phyloP scores from a whole-genome alignment of 1,284 basidiomycete genomes.

The Papiliotrema laurentii region DNA sequence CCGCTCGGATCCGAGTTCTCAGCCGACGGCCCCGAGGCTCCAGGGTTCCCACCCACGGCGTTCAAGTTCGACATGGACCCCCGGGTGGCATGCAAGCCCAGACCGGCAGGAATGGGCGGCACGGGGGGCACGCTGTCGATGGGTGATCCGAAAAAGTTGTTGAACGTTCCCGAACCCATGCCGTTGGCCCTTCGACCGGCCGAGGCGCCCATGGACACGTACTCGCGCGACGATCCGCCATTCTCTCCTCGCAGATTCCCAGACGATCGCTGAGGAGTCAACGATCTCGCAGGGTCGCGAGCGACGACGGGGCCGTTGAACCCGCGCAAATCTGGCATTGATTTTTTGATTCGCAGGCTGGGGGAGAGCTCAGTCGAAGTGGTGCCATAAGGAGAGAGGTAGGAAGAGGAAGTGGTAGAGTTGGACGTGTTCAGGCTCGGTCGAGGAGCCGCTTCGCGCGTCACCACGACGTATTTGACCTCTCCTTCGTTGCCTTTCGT shows the following conservation, averaged over 20 bases:
- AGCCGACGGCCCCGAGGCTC: background rate
- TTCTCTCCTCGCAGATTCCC: conserved; percentile 87
- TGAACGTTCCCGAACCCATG: conserved; percentile 10
- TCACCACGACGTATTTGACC: conserved; percentile 87
- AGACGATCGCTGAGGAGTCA: conserved; percentile 76
- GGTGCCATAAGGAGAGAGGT: conserved; percentile 38
- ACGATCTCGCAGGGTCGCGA: conserved; percentile 71
- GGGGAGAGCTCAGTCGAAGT: conserved; percentile 57
- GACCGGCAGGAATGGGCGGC: conserved; percentile 30
- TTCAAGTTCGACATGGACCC: conserved; percentile 11
- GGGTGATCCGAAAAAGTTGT: conserved; percentile 20
- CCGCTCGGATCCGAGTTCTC: background rate
- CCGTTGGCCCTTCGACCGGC: conserved; percentile 26
- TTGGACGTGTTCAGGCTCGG: conserved; percentile 47
- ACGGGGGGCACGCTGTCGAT: conserved; percentile 36
- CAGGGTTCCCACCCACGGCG: background rate
- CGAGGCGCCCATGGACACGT: conserved; percentile 36
- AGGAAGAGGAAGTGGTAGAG: conserved; percentile 59
- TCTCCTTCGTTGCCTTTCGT: conserved; percentile 91
- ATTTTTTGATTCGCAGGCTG: conserved; percentile 82
- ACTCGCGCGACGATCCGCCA: conserved; percentile 48
- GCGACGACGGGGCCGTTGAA: conserved; percentile 60
- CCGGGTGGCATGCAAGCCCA: conserved; percentile 13
- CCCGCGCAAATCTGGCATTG: conserved; percentile 66
- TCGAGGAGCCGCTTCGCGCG: conserved; percentile 46